Conservation (phyloP, 768 basidiomycete genomes). For the Boletus huronensis region DNA sequence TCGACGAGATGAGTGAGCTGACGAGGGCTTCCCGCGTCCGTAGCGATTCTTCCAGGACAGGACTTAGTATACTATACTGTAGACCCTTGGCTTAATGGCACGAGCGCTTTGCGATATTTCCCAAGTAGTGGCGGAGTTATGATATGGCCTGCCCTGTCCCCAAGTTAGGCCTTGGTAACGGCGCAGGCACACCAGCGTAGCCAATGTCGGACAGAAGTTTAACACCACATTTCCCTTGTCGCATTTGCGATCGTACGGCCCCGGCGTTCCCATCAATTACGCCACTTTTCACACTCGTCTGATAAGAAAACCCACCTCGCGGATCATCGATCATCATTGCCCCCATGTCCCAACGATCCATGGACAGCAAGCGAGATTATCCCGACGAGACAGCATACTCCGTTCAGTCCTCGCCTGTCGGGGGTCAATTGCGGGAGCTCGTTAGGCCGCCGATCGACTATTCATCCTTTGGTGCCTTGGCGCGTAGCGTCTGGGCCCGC, state of each 20-base stretch:
- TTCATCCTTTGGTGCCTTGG: constrained; percentile 54
- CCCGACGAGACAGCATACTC: constrained; percentile 10
- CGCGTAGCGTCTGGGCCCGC: constrained; percentile 49
- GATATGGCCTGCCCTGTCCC: background rate
- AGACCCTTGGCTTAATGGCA: constrained; percentile 8
- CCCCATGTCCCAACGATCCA: constrained; percentile 16
- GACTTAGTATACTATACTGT: constrained; percentile 37
- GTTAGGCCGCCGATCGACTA: constrained; percentile 63
- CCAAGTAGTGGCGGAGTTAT: no score
- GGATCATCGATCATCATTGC: background rate
- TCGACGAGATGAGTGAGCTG: background rate
- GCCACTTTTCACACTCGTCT: background rate
- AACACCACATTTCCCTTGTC: constrained; percentile 8
- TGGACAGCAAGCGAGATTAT: constrained; percentile 24
- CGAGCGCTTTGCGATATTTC: no score
- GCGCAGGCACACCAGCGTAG: no score
- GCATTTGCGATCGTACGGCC: background rate
- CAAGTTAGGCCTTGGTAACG: background rate
- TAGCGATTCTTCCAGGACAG: constrained; percentile 87
- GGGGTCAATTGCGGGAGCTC: background rate
- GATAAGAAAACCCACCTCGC: constrained; percentile 11
- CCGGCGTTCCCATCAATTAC: constrained; percentile 6
- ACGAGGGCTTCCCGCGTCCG: background rate
- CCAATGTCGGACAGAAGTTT: constrained; percentile 14
- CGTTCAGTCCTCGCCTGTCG: background rate